Percentiles rank a stretch among this genome's conserved stretches.
These are phyloP conservation scores for Phoenix roebelenii DNA, from an alignment of 176 grass and related monocot genomes.

Conservation along the genomic window DNA sequence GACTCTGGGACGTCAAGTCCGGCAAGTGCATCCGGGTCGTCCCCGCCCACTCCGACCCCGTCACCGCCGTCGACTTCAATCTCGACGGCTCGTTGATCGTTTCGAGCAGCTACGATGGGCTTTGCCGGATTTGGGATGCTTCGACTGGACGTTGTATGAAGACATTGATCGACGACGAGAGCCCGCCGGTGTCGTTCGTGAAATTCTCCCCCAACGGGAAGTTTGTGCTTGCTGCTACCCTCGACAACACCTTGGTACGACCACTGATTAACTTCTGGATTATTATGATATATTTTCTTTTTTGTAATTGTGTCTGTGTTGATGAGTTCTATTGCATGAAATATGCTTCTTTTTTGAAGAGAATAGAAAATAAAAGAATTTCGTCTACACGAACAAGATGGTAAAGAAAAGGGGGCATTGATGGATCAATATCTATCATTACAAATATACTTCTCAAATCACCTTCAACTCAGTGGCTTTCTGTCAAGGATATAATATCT, in stretches of 20 bases:
- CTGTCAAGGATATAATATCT: no score
- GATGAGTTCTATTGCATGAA: no score
- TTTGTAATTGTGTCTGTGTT: no score
- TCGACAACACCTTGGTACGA: constrained; percentile 9
- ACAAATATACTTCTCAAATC: no score
- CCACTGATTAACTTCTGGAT: not conserved
- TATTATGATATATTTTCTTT: not conserved
- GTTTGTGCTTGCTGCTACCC: constrained; percentile 14
- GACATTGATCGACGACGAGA: constrained; percentile 13
- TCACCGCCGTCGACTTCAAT: constrained; percentile 12
- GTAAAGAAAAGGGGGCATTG: no score
- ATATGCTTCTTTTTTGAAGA: no score
- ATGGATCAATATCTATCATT: no score
- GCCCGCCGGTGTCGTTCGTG: constrained; percentile 10
- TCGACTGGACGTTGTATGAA: constrained; percentile 8
- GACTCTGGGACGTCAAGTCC: constrained; percentile 17
- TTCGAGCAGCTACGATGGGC: constrained; percentile 14
- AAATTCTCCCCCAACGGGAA: constrained; percentile 17
- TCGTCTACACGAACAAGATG: no score
- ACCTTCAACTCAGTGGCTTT: no score
- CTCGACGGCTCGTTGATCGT: constrained; percentile 2
- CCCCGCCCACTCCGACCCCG: constrained; percentile 11
- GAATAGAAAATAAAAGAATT: no score
- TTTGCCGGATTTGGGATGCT: constrained; percentile 17
- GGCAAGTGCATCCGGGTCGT: constrained; percentile 4